Conservation (phyloP, 2,329 filamentous ascomycete genomes). For the Zasmidium citrigriseum region DNA sequence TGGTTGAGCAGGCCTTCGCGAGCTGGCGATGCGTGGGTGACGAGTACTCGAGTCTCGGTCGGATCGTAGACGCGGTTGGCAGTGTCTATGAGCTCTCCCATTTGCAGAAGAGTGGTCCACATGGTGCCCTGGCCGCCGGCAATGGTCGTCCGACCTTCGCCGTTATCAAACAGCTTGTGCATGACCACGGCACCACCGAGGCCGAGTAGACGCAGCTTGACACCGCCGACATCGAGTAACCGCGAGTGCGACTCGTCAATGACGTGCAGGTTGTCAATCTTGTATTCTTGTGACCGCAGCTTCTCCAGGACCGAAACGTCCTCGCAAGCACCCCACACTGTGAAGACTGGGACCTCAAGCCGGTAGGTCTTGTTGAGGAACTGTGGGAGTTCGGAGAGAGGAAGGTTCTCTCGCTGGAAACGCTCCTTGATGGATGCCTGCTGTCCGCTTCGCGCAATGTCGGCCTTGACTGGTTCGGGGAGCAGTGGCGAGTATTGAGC, state of each 20-base stretch:
- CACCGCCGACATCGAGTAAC: constrained; percentile 88
- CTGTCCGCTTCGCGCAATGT: constrained; percentile 68
- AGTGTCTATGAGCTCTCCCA: constrained; percentile 97
- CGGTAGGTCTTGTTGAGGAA: constrained; percentile 87
- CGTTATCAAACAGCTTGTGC: constrained; percentile 99
- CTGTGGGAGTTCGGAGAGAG: constrained; percentile 86
- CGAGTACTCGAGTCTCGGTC: constrained; percentile 92
- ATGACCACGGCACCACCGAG: constrained; percentile 96
- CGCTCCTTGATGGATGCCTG: constrained; percentile 75
- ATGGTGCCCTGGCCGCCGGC: constrained; percentile 97
- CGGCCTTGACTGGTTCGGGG: constrained; percentile 69
- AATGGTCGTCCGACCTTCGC: constrained; percentile 95
- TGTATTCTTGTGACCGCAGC: constrained; percentile 96
- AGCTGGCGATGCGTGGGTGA: constrained; percentile 95
- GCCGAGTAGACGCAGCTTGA: constrained; percentile 91
- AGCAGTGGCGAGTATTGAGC: constrained; percentile 97
- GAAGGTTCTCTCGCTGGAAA: constrained; percentile 77
- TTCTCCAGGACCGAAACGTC: constrained; percentile 97
- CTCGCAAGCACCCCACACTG: constrained; percentile 98
- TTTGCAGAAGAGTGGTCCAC: constrained; percentile 98
- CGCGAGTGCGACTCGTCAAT: constrained; percentile 98
- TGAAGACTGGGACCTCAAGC: constrained; percentile 95
- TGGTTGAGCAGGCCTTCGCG: constrained; percentile 97
- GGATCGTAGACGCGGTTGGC: constrained; percentile 98
- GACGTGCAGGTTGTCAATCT: constrained; percentile 94